Evolutionary conservation across 129 eudicot genomes (phyloP), one percentile per base, ranked within the genome.

Genomic region (Escallonia rubra): DNA sequence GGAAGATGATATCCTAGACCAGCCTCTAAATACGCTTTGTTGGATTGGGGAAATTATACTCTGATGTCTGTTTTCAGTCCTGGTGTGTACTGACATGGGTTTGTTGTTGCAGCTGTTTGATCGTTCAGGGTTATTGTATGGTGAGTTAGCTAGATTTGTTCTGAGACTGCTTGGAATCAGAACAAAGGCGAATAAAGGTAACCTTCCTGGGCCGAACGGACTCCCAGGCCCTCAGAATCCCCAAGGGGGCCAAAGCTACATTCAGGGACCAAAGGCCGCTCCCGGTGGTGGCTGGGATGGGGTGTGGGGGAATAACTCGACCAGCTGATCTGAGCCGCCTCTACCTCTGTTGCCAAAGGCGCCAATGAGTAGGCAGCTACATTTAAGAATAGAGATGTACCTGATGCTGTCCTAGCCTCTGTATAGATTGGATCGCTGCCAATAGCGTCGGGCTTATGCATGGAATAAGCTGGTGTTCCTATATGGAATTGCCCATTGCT

Each of bases 91-190:
- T 73, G 46, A 6, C 12, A 62, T 38, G 53, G 66, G 10, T 55
- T 52, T 16, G 10, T 15, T 40, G 6, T 72, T 83, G 80, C 88
- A 91, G 97, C 68, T 91, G 34, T 91, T 82, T 79, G 97, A 91
- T 58, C 83, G 97, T 10, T 89, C 96, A 13, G 97, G 97, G 13
- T 16, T 91, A 58, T 72, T 91, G 56, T 91, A 91, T 9, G 97
- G 96, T 58, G 94, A 87, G 85, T 78, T 91, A 8, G 97, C 96
- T 16, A 85, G 96, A 75, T 91, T 91, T 72, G 97, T 79, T 13
- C 74, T 91, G 41, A 85, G 96, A 65, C 63, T 91, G 38, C 70
- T 91, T 71, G 97, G 97, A 38, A 60, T 87, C 41, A 76, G 61
- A 75, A 82, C 88, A 42, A 85, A 87, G 74, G 75, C 81, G n/a